Evolutionary conservation across 202 grass and related monocot species (phyloP).

Genomic region (Digitaria exilis): DNA sequence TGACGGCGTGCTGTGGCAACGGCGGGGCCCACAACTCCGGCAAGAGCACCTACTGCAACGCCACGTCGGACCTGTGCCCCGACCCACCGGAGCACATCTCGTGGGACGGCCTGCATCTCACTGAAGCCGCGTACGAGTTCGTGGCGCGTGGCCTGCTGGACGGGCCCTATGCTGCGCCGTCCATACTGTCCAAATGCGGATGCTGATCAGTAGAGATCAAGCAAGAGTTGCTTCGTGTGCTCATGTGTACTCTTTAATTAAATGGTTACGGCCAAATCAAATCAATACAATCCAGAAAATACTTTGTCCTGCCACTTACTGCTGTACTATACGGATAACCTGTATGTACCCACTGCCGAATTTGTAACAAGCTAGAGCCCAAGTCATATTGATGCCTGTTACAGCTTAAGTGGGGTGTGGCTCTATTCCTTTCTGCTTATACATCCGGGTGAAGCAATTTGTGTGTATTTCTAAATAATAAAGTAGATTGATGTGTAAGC

Average conservation of each 20-base stretch:
- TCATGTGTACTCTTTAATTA: too few relatives aligned
- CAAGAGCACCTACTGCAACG: not conserved
- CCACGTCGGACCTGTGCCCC: not conserved
- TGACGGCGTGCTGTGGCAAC: constrained; percentile 52
- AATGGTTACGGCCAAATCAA: too few relatives aligned
- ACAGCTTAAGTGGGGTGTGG: too few relatives aligned
- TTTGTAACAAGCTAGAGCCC: too few relatives aligned
- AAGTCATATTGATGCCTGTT: too few relatives aligned
- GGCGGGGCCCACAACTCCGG: constrained; percentile 30
- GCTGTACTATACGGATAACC: too few relatives aligned
- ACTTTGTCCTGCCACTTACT: too few relatives aligned
- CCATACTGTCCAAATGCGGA: not conserved
- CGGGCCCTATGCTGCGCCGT: not conserved
- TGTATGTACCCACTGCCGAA: too few relatives aligned
- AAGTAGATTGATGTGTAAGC: constrained; percentile 9
- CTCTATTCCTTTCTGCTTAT: too few relatives aligned
- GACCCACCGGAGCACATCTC: constrained; percentile 33
- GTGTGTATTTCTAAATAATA: constrained; percentile 64
- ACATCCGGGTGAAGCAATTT: too few relatives aligned
- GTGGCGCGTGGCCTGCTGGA: constrained; percentile 32
- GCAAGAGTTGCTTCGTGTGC: too few relatives aligned
- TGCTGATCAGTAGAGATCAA: not conserved
- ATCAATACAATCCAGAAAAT: too few relatives aligned
- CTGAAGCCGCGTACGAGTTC: constrained; percentile 37
- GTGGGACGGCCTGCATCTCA: constrained; percentile 55